A percentile compares a stretch with the other conserved stretches of the same genome.
Conservation (phyloP, 2,329 filamentous ascomycete species). For the Scytalidium sp. region DNA sequence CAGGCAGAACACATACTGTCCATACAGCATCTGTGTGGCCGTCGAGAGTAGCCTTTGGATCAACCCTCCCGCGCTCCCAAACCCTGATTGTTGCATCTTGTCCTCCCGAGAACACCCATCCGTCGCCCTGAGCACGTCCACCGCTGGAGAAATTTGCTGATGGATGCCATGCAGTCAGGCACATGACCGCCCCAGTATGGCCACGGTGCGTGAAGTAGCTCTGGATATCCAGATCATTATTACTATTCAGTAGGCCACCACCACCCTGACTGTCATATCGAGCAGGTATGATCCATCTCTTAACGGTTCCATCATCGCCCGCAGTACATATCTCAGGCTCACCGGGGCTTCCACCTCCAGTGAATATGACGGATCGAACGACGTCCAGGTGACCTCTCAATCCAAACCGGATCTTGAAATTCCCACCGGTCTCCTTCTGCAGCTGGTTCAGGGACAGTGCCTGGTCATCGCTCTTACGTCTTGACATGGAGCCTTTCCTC, state of each 20-base stretch:
- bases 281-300: constrained; percentile 90
- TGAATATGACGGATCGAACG: constrained; percentile 93
- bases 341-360: constrained; percentile 88
- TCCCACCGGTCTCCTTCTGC: constrained; percentile 66
- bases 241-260: constrained; percentile 37
- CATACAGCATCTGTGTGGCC: constrained; percentile 96
- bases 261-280: constrained; percentile 62
- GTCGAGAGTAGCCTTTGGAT: constrained; percentile 91
- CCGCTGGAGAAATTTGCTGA: constrained; percentile 87
- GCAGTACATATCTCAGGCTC: constrained; percentile 97
- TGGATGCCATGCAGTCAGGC: constrained; percentile 80
- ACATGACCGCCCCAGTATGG: constrained; percentile 86
- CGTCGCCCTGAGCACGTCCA: constrained; percentile 83
- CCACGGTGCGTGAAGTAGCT: constrained; percentile 95
- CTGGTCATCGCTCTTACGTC: constrained; percentile 68
- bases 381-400: constrained; percentile 91
- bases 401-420: constrained; percentile 90
- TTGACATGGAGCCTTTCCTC: constrained; percentile 75
- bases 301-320: constrained; percentile 92
- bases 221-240: constrained; percentile 79
- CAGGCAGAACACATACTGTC: constrained; percentile 88
- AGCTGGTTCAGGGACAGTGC: constrained; percentile 52
- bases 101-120: constrained; percentile 97
- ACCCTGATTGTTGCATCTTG: constrained; percentile 91
- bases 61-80: constrained; percentile 92